A percentile compares a stretch with the other conserved stretches of the same genome.
phyloP scores from a whole-genome alignment of 352 stramenopile species.

The Pythium dissimile region DNA sequence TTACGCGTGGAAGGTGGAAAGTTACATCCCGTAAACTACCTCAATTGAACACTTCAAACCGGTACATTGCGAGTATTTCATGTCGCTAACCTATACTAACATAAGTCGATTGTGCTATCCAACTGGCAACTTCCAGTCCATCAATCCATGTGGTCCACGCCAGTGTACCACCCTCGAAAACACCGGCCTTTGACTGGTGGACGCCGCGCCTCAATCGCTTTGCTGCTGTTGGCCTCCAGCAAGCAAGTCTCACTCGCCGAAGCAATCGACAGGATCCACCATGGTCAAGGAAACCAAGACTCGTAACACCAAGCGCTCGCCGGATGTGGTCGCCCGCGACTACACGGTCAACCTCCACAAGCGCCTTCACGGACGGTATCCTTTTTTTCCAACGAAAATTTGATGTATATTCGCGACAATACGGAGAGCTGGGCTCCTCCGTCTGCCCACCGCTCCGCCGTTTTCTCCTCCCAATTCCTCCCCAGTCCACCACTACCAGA shows the following conservation, averaged over 20 bases:
- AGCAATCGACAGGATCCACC: constrained; percentile 27
- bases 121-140: background rate
- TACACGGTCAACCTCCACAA: constrained; percentile 99
- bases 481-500: no score
- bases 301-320: constrained; percentile 80
- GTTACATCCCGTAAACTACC: background rate
- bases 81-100: no score
- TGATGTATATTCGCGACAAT: constrained; percentile 16
- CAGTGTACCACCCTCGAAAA: background rate
- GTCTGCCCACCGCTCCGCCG: no score
- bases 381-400: constrained; percentile 57
- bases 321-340: constrained; percentile 96
- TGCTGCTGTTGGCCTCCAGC: constrained; percentile 16
- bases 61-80: constrained; percentile 1
- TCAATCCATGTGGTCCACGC: background rate
- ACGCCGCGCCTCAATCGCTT: constrained; percentile 7
- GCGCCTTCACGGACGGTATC: constrained; percentile 91
- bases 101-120: background rate
- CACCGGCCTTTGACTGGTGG: constrained; percentile 27
- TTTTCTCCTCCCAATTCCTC: no score
- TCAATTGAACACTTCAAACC: background rate
- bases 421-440: no score
- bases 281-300: constrained; percentile 90
- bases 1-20: no score
- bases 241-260: constrained; percentile 29